phyloP scores from a whole-genome alignment of 768 basidiomycete genomes.

The Lactarius evosmus region DNA sequence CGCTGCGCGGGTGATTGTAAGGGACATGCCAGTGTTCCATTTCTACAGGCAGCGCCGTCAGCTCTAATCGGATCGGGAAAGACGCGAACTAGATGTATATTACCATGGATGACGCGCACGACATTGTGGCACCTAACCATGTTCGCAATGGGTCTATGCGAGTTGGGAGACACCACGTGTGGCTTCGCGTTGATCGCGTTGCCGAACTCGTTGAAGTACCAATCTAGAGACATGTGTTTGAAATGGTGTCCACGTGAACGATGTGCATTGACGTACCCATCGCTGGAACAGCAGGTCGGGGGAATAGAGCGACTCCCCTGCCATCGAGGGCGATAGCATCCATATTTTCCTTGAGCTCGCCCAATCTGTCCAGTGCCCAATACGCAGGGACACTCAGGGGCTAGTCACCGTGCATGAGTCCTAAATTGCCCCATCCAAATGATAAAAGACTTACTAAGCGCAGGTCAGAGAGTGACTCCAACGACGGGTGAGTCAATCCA shows the following conservation, averaged over 20 bases:
- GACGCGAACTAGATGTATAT: neutral
- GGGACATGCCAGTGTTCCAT: constrained; percentile 48
- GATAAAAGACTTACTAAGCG: constrained; percentile 6
- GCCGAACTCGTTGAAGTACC: constrained; percentile 12
- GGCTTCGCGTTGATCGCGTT: constrained; percentile 7
- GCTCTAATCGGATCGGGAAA: neutral
- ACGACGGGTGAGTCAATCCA: constrained; percentile 21
- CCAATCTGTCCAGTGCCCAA: constrained; percentile 8
- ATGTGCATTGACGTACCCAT: constrained; percentile 4
- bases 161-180: constrained; percentile 1
- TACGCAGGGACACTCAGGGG: constrained; percentile 10
- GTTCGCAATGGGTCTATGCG: constrained; percentile 2
- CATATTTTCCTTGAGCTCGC: constrained; percentile 10
- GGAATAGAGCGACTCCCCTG: neutral
- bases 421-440: neutral
- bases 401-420: neutral
- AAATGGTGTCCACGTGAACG: neutral
- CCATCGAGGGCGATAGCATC: constrained; percentile 2
- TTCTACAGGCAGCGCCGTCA: constrained; percentile 32
- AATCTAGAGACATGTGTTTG: constrained; percentile 8
- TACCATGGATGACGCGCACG: constrained; percentile 11
- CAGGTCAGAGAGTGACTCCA: neutral
- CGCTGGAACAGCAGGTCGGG: constrained; percentile 15
- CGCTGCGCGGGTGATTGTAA: constrained; percentile 39
- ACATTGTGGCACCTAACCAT: constrained; percentile 16